phyloP scores from a whole-genome alignment of 1,139 yeast genomes.

The Nakaseomyces delphensis region DNA sequence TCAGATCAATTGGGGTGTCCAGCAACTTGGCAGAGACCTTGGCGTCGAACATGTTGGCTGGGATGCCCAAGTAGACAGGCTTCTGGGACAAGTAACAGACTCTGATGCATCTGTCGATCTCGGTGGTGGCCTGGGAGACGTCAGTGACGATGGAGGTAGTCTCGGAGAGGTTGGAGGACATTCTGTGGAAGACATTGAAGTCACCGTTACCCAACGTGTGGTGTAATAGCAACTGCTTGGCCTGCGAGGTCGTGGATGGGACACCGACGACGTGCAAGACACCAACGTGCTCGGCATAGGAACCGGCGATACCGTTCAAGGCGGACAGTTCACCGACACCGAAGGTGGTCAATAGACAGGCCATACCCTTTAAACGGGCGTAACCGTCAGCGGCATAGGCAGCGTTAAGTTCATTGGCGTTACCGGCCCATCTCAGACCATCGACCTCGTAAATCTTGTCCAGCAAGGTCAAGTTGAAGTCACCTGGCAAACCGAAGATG shows the following conservation, averaged over 20 bases:
- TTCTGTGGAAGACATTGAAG: slow-evolving; percentile 65
- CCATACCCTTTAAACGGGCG: slow-evolving; percentile 51
- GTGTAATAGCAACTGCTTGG: slow-evolving; percentile 47
- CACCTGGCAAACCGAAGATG: slow-evolving; percentile 58
- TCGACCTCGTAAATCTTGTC: slow-evolving; percentile 54
- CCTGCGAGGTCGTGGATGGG: slow-evolving; percentile 52
- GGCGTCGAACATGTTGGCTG: slow-evolving; percentile 68
- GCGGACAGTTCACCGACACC: slow-evolving; percentile 88
- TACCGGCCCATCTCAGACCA: slow-evolving; percentile 55
- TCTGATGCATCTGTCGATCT: slow-evolving; percentile 65
- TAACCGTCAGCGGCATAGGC: slow-evolving; percentile 66
- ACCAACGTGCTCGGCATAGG: slow-evolving; percentile 70
- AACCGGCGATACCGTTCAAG: slow-evolving; percentile 71
- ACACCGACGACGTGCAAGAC: slow-evolving; percentile 79
- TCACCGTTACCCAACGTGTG: slow-evolving; percentile 80
- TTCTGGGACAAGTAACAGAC: slow-evolving; percentile 63
- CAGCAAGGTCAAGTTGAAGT: slow-evolving; percentile 52
- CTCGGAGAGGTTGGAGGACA: slow-evolving; percentile 61
- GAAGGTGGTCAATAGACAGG: slow-evolving; percentile 52
- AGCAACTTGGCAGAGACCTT: slow-evolving; percentile 47
- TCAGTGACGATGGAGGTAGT: slow-evolving; percentile 58
- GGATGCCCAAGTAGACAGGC: slow-evolving; percentile 76
- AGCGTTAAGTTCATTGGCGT: slow-evolving; percentile 63
- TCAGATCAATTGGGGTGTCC: slow-evolving; percentile 55
- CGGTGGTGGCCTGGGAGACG: slow-evolving; percentile 51